These are phyloP conservation scores for Centella asiatica DNA, from an alignment of 129 eudicot genomes.

Conservation along the genomic window DNA sequence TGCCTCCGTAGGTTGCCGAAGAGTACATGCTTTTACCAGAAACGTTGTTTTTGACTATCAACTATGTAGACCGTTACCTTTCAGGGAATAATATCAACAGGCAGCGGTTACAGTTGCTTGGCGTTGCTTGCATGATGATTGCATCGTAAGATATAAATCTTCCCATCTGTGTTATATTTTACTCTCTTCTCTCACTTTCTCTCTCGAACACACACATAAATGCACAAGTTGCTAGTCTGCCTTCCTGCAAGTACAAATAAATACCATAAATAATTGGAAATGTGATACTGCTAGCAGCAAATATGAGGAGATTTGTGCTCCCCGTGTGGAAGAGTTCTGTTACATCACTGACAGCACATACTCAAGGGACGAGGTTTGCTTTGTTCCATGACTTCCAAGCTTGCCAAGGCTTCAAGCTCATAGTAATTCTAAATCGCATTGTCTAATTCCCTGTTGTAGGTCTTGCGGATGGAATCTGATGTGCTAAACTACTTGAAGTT, in stretches of 20 bases:
- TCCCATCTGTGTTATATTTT: too few relatives aligned
- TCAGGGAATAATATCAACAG: conserved; percentile 81
- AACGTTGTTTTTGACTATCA: conserved; percentile 72
- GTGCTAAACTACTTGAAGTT: conserved; percentile 83
- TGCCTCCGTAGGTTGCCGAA: conserved; percentile 66
- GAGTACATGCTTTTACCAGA: conserved; percentile 91
- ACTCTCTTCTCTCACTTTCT: neutral
- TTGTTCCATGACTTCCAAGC: neutral
- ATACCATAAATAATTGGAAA: neutral
- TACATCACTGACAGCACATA: conserved; percentile 95
- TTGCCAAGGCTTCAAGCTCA: neutral
- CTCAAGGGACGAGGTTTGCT: conserved; percentile 69
- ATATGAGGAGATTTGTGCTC: conserved; percentile 96
- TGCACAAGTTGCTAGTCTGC: too few relatives aligned
- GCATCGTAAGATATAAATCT: conserved; percentile 68
- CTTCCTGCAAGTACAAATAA: neutral
- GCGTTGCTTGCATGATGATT: conserved; percentile 96
- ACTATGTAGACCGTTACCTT: conserved; percentile 86
- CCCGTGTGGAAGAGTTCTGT: conserved; percentile 91
- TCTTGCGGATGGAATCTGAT: conserved; percentile 77
- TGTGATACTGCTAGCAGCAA: conserved; percentile 38
- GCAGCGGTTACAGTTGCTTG: conserved; percentile 84
- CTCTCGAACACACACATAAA: neutral
- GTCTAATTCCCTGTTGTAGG: conserved; percentile 30
- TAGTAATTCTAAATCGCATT: too few relatives aligned